Conservation (phyloP, 441 rosid species). For the Bocquillonia castaneifolia region DNA sequence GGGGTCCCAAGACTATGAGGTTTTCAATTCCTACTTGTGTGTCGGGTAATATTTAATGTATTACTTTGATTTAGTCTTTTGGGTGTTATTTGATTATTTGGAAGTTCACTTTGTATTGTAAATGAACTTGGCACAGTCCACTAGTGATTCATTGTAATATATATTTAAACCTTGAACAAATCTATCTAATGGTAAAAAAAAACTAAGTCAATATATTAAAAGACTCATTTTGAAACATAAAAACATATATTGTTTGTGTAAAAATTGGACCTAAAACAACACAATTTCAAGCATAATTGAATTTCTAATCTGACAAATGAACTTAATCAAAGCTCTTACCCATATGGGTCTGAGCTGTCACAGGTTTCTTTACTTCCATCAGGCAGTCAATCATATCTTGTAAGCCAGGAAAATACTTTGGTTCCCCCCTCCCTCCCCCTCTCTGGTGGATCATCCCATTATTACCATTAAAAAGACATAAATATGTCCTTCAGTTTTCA, state of each 20-base stretch:
- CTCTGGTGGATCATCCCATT: not conserved
- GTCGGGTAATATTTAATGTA: too few species aligned
- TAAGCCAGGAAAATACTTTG: not conserved
- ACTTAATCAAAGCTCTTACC: not conserved
- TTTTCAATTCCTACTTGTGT: too few species aligned
- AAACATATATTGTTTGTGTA: not conserved
- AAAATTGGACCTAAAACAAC: not conserved
- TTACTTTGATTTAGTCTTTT: too few species aligned
- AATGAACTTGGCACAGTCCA: too few species aligned
- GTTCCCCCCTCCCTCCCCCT: not conserved
- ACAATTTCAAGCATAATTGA: not conserved
- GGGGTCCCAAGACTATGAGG: too few species aligned
- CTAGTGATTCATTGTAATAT: too few species aligned
- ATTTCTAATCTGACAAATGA: not conserved
- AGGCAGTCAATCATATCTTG: not conserved
- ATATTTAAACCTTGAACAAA: too few species aligned
- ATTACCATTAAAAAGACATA: not conserved
- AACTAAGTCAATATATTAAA: not conserved
- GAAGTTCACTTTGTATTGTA: too few species aligned
- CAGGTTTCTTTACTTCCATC: not conserved
- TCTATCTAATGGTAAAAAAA: too few species aligned
- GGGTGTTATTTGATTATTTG: too few species aligned
- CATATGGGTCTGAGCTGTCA: constrained; percentile 2
- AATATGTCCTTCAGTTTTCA: not conserved
- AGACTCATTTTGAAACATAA: not conserved